A percentile compares a stretch with the other conserved stretches of the same genome.
phyloP scores from a whole-genome alignment of 148 eudicot species.

The Chenopodium berlandieri region DNA sequence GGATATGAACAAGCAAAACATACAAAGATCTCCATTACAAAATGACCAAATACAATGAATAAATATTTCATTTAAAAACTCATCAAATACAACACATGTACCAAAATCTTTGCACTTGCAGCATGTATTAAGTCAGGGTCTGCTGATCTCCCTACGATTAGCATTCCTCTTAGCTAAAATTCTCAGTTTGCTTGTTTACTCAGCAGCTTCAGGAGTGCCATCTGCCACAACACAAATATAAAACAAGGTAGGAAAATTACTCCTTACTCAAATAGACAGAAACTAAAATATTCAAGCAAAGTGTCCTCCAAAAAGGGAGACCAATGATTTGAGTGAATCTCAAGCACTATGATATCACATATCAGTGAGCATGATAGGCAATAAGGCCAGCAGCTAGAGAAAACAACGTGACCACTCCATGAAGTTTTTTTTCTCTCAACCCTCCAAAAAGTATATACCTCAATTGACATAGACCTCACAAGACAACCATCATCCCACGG shows the following conservation, averaged over 20 bases:
- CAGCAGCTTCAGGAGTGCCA: constrained; percentile 25
- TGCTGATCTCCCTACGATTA: constrained; percentile 20
- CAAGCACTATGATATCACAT: no score
- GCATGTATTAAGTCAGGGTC: constrained; percentile 14
- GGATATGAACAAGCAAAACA: constrained; percentile 21
- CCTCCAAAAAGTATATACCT: neutral
- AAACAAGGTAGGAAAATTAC: neutral
- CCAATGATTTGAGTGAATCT: neutral
- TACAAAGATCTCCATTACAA: constrained; percentile 12
- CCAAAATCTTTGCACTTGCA: constrained; percentile 18
- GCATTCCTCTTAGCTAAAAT: constrained; percentile 9
- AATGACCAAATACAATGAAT: constrained; percentile 21
- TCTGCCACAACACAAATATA: constrained; percentile 14
- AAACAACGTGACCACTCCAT: neutral
- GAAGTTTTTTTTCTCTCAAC: neutral
- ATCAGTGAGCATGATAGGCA: neutral
- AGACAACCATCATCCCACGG: neutral
- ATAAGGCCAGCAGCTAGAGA: neutral
- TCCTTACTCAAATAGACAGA: neutral
- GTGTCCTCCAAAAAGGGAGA: neutral
- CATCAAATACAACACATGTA: constrained; percentile 10
- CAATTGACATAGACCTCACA: neutral
- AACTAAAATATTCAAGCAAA: neutral
- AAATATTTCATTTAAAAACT: constrained; percentile 12
- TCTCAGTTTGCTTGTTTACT: constrained; percentile 14